Conservation (phyloP, 2,329 filamentous ascomycete genomes). For the Cladophialophora psammophila region DNA sequence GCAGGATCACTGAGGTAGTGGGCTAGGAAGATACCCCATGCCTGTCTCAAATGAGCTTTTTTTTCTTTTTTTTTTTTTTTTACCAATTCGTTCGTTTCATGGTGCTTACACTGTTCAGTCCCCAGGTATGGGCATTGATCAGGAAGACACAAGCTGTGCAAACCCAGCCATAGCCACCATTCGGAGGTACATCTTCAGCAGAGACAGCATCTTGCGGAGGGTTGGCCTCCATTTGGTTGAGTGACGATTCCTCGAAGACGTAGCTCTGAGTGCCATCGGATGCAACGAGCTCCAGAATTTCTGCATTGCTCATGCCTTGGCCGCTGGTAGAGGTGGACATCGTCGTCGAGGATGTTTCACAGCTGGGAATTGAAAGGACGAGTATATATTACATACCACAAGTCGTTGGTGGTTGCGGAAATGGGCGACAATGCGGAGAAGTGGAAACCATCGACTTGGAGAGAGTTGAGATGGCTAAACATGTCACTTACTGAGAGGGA, state of each 20-base stretch:
- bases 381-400: neutral
- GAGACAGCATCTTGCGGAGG: conserved; percentile 28
- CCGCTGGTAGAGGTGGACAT: neutral
- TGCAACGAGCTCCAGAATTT: conserved; percentile 11
- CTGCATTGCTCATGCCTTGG: neutral
- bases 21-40: conserved; percentile 54
- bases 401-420: neutral
- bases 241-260: neutral
- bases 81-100: neutral
- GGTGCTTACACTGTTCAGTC: conserved; percentile 39
- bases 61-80: too few relatives aligned
- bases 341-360: neutral
- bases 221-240: conserved; percentile 1
- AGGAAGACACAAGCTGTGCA: conserved; percentile 40
- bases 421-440: neutral
- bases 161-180: conserved; percentile 48
- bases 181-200: conserved; percentile 26
- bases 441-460: neutral
- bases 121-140: conserved; percentile 46
- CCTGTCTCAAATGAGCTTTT: conserved; percentile 7
- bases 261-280: neutral
- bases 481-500: neutral
- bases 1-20: conserved; percentile 48
- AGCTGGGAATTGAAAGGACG: neutral
- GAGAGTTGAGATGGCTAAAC: too few relatives aligned